Evolutionary conservation across 2,329 filamentous ascomycete species (phyloP), one percentile per base, ranked within the genome.

Genomic region (Hysterium pulicare): DNA sequence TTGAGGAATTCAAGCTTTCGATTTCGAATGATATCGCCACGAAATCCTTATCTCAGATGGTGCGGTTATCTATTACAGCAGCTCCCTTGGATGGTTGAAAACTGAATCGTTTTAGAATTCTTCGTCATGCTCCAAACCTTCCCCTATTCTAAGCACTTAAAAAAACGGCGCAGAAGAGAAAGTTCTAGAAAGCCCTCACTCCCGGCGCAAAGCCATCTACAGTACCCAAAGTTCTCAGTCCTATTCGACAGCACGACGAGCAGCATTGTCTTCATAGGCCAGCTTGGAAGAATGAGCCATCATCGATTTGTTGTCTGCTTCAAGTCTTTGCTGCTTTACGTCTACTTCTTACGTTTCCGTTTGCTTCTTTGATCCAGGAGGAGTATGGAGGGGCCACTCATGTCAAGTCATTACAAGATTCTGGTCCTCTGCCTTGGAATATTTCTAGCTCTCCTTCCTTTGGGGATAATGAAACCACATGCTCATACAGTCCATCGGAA

Each of bases 141-240:
- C n/a, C n/a, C n/a, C n/a, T n/a, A n/a, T n/a, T n/a, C n/a, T n/a
- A n/a, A n/a, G n/a, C n/a, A n/a, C n/a, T n/a, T n/a, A n/a, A n/a
- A n/a, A n/a, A n/a, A n/a, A n/a, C n/a, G n/a, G n/a, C n/a, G n/a
- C n/a, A n/a, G n/a, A n/a, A n/a, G n/a, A n/a, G n/a, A n/a, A n/a
- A n/a, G n/a, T n/a, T n/a, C n/a, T n/a, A n/a, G n/a, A n/a, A n/a
- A n/a, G n/a, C n/a, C n/a, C n/a, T n/a, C n/a, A n/a, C n/a, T n/a
- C n/a, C n/a, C 8, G 44, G 45, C 26, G 8, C n/a, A 8, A 28
- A 28, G n/a, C n/a, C 26, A 8, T 28, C 26, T n/a, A 28, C n/a
- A 8, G 26, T 28, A 8, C 26, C 26, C 26, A 8, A 8, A 28
- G 26, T 28, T 28, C 26, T 28, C n/a, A n/a, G n/a, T 8, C 26